A percentile compares a stretch with the other conserved stretches of the same genome.
phyloP scores from a whole-genome alignment of 1,284 basidiomycete species.

The Dichomitus squalens region DNA sequence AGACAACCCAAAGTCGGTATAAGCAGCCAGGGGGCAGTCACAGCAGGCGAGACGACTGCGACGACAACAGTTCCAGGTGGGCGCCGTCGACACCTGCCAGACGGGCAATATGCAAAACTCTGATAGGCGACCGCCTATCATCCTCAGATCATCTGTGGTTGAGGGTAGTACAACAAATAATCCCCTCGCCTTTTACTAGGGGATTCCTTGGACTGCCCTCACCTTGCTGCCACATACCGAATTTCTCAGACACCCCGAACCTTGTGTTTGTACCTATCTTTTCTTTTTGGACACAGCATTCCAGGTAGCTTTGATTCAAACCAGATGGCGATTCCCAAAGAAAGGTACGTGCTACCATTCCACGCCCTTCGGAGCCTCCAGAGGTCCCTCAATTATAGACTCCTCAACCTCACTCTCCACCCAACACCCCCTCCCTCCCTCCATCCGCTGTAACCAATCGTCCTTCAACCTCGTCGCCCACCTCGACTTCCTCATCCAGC shows the following conservation, averaged over 20 bases:
- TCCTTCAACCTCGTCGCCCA: constrained; percentile 4
- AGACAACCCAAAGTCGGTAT: too few relatives aligned
- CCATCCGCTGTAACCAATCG: constrained; percentile 10
- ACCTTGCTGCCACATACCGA: too few relatives aligned
- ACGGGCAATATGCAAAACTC: constrained; percentile 35
- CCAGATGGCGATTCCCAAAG: too few relatives aligned
- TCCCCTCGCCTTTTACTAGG: too few relatives aligned
- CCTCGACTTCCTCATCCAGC: constrained; percentile 5
- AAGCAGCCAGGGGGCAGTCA: too few relatives aligned
- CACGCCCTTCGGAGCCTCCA: constrained; percentile 2
- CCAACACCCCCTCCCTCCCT: constrained; percentile 9
- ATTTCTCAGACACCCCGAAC: too few relatives aligned
- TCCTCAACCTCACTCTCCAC: constrained; percentile 6
- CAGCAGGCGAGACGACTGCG: too few relatives aligned
- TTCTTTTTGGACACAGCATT: neutral
- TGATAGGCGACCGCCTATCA: neutral
- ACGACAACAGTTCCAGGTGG: neutral
- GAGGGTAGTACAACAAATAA: too few relatives aligned
- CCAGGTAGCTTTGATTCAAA: too few relatives aligned
- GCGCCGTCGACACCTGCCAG: constrained; percentile 27
- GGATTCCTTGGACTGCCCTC: too few relatives aligned
- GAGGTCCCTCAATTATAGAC: constrained; percentile 1
- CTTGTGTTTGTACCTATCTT: constrained; percentile 5
- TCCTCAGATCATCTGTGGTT: constrained; percentile 36
- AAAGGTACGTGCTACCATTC: too few relatives aligned